phyloP scores from a whole-genome alignment of 2,329 filamentous ascomycete genomes.

The Aureobasidium melanogenum region DNA sequence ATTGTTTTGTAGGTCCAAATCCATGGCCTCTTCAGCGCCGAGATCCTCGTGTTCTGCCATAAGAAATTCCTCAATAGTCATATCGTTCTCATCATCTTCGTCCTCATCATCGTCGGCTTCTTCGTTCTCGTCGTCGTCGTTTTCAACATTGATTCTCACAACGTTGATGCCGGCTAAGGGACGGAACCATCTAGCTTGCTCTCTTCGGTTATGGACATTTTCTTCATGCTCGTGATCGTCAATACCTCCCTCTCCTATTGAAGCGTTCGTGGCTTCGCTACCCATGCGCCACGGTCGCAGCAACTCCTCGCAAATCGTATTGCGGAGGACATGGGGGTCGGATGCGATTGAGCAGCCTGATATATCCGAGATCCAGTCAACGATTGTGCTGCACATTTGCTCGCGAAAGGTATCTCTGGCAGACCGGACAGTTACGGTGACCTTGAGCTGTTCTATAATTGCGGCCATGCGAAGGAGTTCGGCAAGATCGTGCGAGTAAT shows the following conservation, averaged over 20 bases:
- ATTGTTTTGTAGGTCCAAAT: constrained; percentile 32
- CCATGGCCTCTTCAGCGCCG: constrained; percentile 31
- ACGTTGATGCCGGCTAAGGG: constrained; percentile 21
- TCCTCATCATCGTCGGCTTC: constrained; percentile 40
- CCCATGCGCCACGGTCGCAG: constrained; percentile 80
- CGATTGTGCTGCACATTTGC: constrained; percentile 96
- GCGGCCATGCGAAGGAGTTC: constrained; percentile 69
- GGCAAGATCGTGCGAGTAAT: constrained; percentile 63
- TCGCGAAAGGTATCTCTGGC: constrained; percentile 92
- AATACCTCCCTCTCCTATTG: constrained; percentile 68
- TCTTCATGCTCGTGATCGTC: constrained; percentile 70
- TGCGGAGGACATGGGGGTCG: constrained; percentile 70
- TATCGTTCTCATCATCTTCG: constrained; percentile 26
- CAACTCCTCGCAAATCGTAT: constrained; percentile 82
- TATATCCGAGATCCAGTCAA: constrained; percentile 93
- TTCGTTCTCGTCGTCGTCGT: constrained; percentile 35
- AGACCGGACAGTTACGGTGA: constrained; percentile 90
- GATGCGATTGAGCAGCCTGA: constrained; percentile 76
- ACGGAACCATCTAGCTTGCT: constrained; percentile 31
- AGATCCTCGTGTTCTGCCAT: constrained; percentile 25
- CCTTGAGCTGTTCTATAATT: constrained; percentile 88
- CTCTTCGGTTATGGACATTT: constrained; percentile 27
- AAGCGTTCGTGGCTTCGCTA: constrained; percentile 70
- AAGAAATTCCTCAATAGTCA: constrained; percentile 24
- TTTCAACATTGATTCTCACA: constrained; percentile 27